A percentile compares a stretch with the other conserved stretches of the same genome.
These are phyloP conservation scores for Pterocarpus santalinus DNA, from an alignment of 306 rosid species.

Conservation along the genomic window DNA sequence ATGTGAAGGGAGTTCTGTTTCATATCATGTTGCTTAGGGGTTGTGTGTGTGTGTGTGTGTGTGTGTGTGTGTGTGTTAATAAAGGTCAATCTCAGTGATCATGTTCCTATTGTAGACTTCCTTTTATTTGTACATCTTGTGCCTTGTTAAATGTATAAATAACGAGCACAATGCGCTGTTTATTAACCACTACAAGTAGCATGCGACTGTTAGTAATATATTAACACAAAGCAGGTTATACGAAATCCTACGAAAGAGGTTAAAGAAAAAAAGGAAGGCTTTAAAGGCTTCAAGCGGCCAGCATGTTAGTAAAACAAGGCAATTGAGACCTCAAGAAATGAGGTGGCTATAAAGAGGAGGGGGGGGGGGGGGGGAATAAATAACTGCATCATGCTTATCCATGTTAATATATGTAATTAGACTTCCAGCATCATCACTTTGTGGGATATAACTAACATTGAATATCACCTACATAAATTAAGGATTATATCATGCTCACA, in stretches of 20 bases:
- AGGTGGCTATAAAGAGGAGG: background rate
- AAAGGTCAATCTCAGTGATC: slow-evolving; percentile 29
- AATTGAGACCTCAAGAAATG: no score
- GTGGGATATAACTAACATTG: background rate
- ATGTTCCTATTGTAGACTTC: background rate
- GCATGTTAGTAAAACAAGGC: no score
- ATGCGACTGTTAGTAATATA: background rate
- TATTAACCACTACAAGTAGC: background rate
- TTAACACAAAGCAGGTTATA: background rate
- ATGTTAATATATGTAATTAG: background rate
- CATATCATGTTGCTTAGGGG: background rate
- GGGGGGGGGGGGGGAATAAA: background rate
- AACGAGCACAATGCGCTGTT: background rate
- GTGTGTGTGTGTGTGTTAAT: background rate
- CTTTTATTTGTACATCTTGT: background rate
- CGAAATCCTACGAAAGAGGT: background rate
- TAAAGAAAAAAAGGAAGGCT: no score
- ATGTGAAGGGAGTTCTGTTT: slow-evolving; percentile 35
- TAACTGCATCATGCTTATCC: background rate
- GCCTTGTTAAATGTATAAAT: slow-evolving; percentile 8
- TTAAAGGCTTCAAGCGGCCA: no score
- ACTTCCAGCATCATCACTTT: background rate
- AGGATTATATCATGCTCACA: background rate
- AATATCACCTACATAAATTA: background rate
- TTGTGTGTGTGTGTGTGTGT: background rate